These are phyloP conservation scores for Groenewaldozyma sp. DNA, from an alignment of 1,139 yeast species.

Conservation along the genomic window DNA sequence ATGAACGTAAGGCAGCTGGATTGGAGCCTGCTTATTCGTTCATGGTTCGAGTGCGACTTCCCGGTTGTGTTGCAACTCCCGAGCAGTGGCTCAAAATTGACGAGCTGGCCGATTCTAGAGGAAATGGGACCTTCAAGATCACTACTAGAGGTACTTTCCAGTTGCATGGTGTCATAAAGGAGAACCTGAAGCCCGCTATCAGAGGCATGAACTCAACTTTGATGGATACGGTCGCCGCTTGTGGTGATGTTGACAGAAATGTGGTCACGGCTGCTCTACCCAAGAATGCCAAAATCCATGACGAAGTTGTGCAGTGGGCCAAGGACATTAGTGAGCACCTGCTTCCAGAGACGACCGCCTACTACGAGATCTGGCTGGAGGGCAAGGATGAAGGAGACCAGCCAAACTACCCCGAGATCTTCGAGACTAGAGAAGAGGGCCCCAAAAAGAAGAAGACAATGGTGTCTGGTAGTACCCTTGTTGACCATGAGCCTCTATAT, in stretches of 20 bases:
- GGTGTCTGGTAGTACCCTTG: slow-evolving; percentile 50
- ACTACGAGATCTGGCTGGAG: slow-evolving; percentile 93
- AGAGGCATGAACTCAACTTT: slow-evolving; percentile 87
- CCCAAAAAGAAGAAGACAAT: slow-evolving; percentile 84
- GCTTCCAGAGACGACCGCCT: slow-evolving; percentile 87
- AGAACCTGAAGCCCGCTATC: slow-evolving; percentile 79
- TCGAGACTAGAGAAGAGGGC: slow-evolving; percentile 66
- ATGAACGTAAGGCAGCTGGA: slow-evolving; percentile 84
- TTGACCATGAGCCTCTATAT: slow-evolving; percentile 72
- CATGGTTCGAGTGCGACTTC: slow-evolving; percentile 93
- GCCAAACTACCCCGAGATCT: slow-evolving; percentile 57
- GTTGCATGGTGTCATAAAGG: slow-evolving; percentile 90
- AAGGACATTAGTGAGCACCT: slow-evolving; percentile 66
- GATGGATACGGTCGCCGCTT: slow-evolving; percentile 93
- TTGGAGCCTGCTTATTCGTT: slow-evolving; percentile 91
- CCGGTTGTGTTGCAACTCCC: slow-evolving; percentile 88
- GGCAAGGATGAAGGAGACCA: slow-evolving; percentile 72
- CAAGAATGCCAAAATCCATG: slow-evolving; percentile 70
- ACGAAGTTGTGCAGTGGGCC: slow-evolving; percentile 60
- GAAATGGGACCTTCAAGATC: slow-evolving; percentile 88
- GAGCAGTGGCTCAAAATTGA: slow-evolving; percentile 82
- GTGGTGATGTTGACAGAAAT: slow-evolving; percentile 97
- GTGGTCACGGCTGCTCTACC: slow-evolving; percentile 90
- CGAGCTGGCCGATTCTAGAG: slow-evolving; percentile 70
- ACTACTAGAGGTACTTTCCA: slow-evolving; percentile 98